These are phyloP conservation scores for Smittium mucronatum DNA, from an alignment of 371 early-diverging fungal species.

Conservation along the genomic window DNA sequence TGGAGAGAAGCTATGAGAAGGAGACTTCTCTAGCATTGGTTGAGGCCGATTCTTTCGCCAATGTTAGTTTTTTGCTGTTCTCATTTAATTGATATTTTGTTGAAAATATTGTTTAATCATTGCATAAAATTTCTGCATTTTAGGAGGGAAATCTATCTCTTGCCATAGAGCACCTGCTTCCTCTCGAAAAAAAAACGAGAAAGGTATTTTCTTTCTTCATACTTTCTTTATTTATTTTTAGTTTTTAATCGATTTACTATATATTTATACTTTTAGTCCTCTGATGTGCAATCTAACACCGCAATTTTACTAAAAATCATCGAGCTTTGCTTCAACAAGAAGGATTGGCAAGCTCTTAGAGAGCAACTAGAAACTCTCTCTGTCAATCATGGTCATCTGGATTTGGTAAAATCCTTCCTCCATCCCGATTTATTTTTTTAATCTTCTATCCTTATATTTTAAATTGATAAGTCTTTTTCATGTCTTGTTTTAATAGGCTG, in stretches of 20 bases:
- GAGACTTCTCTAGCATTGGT: not conserved
- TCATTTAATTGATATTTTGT: too few relatives aligned
- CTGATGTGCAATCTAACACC: conserved; percentile 53
- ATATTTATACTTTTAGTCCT: not conserved
- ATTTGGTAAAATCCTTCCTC: conserved; percentile 20
- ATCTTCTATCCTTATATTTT: too few relatives aligned
- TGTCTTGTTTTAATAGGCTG: conserved; percentile 56
- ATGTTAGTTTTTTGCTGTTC: not conserved
- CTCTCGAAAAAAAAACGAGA: conserved; percentile 80
- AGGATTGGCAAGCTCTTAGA: conserved; percentile 78
- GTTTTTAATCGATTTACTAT: not conserved
- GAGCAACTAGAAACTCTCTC: conserved; percentile 79
- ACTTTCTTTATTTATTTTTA: not conserved
- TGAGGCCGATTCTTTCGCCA: not conserved
- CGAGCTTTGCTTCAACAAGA: conserved; percentile 51
- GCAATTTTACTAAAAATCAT: conserved; percentile 72
- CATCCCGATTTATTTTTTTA: not conserved
- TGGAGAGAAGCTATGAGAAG: conserved; percentile 10
- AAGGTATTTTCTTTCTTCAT: conserved; percentile 44
- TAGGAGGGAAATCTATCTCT: conserved; percentile 59
- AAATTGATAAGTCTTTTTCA: not conserved
- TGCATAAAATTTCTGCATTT: conserved; percentile 11
- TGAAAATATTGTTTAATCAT: not conserved
- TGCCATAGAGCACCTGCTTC: conserved; percentile 68
- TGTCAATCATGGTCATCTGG: conserved; percentile 92